phyloP scores from a whole-genome alignment of 179 eudicot genomes.

The Carnegiea gigantea region DNA sequence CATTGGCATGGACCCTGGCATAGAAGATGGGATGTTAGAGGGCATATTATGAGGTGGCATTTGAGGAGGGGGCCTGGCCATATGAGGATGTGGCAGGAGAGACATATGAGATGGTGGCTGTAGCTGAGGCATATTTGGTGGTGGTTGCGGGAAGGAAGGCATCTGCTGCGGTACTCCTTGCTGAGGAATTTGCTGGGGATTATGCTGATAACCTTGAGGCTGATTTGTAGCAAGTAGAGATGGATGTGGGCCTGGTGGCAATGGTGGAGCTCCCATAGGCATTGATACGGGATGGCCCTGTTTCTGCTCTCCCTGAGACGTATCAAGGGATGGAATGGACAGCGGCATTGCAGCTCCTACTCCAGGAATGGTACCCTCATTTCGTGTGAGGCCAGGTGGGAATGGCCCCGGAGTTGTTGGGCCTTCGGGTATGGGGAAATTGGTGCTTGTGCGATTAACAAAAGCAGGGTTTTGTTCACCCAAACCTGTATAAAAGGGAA shows the following conservation, averaged over 20 bases:
- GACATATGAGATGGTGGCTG: slow-evolving; percentile 79
- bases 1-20: slow-evolving; percentile 34
- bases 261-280: slow-evolving; percentile 83
- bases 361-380: slow-evolving; percentile 97
- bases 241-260: slow-evolving; percentile 99
- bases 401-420: slow-evolving; percentile 84
- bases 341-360: slow-evolving; percentile 95
- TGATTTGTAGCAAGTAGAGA: slow-evolving; percentile 60
- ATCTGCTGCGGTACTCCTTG: slow-evolving; percentile 61
- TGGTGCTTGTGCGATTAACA: slow-evolving; percentile 59
- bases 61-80: slow-evolving; percentile 82
- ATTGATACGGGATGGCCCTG: slow-evolving; percentile 46
- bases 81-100: slow-evolving; percentile 58
- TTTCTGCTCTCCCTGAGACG: slow-evolving; percentile 73
- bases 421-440: slow-evolving; percentile 56
- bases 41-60: slow-evolving; percentile 71
- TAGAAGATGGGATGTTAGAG: slow-evolving; percentile 41
- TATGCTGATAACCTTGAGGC: slow-evolving; percentile 81
- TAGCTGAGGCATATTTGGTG: slow-evolving; percentile 69
- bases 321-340: slow-evolving; percentile 56
- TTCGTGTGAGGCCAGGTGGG: slow-evolving; percentile 73
- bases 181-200: slow-evolving; percentile 65
- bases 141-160: slow-evolving; percentile 55
- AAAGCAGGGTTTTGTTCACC: slow-evolving; percentile 70
- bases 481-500: slow-evolving; percentile 49